A percentile compares a stretch with the other conserved stretches of the same genome.
phyloP scores from a whole-genome alignment of 1,284 basidiomycete species.

The Termitomyces sp. region DNA sequence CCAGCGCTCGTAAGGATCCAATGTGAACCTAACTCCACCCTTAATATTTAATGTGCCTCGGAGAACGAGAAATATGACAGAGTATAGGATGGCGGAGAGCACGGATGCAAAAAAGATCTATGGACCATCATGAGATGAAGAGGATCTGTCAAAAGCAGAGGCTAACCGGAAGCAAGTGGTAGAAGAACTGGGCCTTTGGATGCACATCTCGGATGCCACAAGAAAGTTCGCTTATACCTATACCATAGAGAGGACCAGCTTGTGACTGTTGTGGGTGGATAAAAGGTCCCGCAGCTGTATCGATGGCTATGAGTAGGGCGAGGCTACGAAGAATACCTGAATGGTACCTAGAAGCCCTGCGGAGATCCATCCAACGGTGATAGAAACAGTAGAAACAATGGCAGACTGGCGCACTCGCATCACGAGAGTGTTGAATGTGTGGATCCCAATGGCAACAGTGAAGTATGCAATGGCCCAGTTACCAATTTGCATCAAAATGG shows the following conservation, averaged over 20 bases:
- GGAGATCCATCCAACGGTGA: constrained; percentile 50
- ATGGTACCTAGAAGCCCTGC: constrained; percentile 43
- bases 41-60: constrained; percentile 27
- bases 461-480: constrained; percentile 62
- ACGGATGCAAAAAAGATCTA: constrained; percentile 41
- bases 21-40: constrained; percentile 42
- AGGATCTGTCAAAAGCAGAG: constrained; percentile 3
- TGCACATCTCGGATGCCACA: constrained; percentile 48
- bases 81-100: constrained; percentile 6
- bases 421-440: constrained; percentile 63
- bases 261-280: constrained; percentile 24
- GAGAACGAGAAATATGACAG: constrained; percentile 19
- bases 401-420: constrained; percentile 48
- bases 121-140: not conserved
- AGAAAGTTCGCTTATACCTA: constrained; percentile 42
- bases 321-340: not conserved
- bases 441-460: constrained; percentile 58
- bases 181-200: constrained; percentile 40
- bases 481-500: constrained; percentile 55
- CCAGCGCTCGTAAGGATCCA: constrained; percentile 45
- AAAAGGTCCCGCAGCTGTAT: constrained; percentile 41
- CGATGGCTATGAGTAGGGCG: not conserved
- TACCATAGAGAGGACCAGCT: constrained; percentile 44
- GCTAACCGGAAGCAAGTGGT: constrained; percentile 59
- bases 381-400: constrained; percentile 40